Percentiles rank a stretch among this genome's conserved stretches.
These are phyloP conservation scores for Quercus ilex DNA, from an alignment of 306 rosid species.

Conservation along the genomic window DNA sequence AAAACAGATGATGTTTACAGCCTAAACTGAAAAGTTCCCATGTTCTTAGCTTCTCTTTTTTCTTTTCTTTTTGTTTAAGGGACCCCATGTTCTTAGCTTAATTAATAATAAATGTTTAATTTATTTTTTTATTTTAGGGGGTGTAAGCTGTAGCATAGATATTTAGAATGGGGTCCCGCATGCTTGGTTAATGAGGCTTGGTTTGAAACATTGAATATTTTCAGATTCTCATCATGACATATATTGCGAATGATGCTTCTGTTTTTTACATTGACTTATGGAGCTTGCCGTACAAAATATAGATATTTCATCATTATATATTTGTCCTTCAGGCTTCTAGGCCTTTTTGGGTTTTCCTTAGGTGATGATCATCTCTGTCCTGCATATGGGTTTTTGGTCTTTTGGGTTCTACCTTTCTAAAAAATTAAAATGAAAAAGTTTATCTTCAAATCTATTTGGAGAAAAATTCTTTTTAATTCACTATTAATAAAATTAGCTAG, in stretches of 20 bases:
- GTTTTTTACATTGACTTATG: constrained; percentile 60
- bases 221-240: constrained; percentile 42
- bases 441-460: too few species aligned
- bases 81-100: background rate
- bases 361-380: background rate
- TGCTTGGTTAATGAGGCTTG: constrained; percentile 20
- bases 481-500: too few species aligned
- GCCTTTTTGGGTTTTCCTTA: constrained; percentile 24
- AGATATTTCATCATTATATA: constrained; percentile 32
- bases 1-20: constrained; percentile 12
- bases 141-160: background rate
- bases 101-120: background rate
- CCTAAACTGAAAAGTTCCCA: constrained; percentile 6
- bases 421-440: too few species aligned
- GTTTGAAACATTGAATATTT: constrained; percentile 23
- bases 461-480: too few species aligned
- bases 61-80: background rate
- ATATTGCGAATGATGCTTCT: constrained; percentile 41
- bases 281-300: background rate
- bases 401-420: background rate
- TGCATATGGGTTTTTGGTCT: background rate
- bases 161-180: constrained; percentile 21
- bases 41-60: background rate
- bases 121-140: background rate
- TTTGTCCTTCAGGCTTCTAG: constrained; percentile 3